Base-by-base conservation (phyloP, 768 basidiomycete species). In the Mycena olivaceomarginata region DNA sequence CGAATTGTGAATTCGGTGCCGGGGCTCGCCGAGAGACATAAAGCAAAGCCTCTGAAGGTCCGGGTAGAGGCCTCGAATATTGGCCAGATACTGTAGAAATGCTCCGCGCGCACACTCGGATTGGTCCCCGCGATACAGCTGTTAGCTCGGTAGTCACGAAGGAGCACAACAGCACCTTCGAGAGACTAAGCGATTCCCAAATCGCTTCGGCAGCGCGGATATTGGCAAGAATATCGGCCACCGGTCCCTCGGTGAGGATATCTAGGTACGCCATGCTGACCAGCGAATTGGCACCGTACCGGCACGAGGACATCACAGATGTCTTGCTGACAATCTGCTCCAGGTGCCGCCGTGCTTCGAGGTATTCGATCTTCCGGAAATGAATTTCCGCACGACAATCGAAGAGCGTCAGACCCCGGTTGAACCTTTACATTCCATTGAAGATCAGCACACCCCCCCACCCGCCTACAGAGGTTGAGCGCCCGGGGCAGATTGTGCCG, bases 211-310 rank as follows among this genome's bases (percentile, higher is more conserved):
- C 62, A 7, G 62, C 62, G n/a, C 43, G 18, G 20, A 63, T 7
- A 20, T 43, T 63, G 39, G 20, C 41, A 11, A 43, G 20, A 51
- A 43, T 51, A 7, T 51, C 65, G 15, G 43, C 45, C 45, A 46
- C 65, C 12, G 20, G 20, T 4, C 43, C 5, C 65, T 22, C 65
- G n/a, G 65, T 67, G 10, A 67, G 45, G 65, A 67, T 51, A 46
- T 67, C 65, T 11, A 67, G 45, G 15, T 46, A 41, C 13, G 65
- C 65, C 5, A 48, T 46, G 45, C 22, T 67, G 37, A 25, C 5
- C 16, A 69, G 41, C 11, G 68, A 56, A 41, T 69, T 22, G 9
- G 56, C 68, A 45, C 59, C 41, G 37, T 40, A 69, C n/a, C 39
- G 12, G 2, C n/a, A 56, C 16, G 68, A 67, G 10, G 16, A 12